Conservation (phyloP, 805 yeast genomes). For the Allodekkera sacchari region DNA sequence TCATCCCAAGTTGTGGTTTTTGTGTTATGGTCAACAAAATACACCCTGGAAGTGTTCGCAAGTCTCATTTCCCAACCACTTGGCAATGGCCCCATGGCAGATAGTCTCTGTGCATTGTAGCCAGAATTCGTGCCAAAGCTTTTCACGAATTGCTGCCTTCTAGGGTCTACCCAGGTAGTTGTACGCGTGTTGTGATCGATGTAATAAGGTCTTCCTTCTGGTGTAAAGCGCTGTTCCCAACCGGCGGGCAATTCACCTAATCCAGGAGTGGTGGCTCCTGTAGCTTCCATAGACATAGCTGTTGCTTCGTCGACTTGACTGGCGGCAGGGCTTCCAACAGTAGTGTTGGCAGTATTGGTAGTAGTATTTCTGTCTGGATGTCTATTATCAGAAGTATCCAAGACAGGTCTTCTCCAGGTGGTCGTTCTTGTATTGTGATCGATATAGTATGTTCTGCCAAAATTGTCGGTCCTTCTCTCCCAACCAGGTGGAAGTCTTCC, state of each 20-base stretch:
- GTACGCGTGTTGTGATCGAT: conserved; percentile 99
- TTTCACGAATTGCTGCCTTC: conserved; percentile 96
- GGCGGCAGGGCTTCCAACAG: conserved; percentile 32
- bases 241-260: conserved; percentile 96
- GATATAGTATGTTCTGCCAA: conserved; percentile 95
- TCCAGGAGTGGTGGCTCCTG: conserved; percentile 91
- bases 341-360: conserved; percentile 19
- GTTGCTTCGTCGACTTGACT: conserved; percentile 35
- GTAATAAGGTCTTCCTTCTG: conserved; percentile 96
- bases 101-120: conserved; percentile 95
- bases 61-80: conserved; percentile 99
- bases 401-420: conserved; percentile 96
- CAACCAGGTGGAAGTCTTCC: conserved; percentile 98
- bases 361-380: conserved; percentile 36
- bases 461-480: conserved; percentile 97
- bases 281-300: conserved; percentile 48
- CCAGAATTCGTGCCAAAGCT: conserved; percentile 88
- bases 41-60: conserved; percentile 96
- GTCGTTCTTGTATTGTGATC: conserved; percentile 97
- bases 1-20: conserved; percentile 99
- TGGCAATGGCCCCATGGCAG: conserved; percentile 96
- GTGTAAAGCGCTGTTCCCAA: conserved; percentile 98
- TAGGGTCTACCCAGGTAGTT: conserved; percentile 99
- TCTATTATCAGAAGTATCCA: conserved; percentile 72
- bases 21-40: conserved; percentile 97